Conservation (phyloP, 1,284 basidiomycete genomes). For the Athelia psychrophila region DNA sequence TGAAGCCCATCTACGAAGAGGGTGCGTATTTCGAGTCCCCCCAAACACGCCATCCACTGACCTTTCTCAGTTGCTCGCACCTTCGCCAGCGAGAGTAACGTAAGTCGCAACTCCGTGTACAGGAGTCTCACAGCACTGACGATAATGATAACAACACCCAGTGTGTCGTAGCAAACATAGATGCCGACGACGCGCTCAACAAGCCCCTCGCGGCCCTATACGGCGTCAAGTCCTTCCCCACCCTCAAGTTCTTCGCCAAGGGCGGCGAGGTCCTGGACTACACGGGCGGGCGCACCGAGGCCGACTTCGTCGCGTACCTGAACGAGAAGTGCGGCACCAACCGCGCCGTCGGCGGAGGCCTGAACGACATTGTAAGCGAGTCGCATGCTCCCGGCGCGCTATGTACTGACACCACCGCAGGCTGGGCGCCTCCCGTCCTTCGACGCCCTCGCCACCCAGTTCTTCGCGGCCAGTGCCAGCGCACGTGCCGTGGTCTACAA, state of each 20-base stretch:
- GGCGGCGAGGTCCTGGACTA: constrained; percentile 66
- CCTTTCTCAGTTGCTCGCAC: constrained; percentile 60
- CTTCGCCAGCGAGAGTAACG: constrained; percentile 77
- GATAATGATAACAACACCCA: too few species aligned
- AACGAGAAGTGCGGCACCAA: constrained; percentile 91
- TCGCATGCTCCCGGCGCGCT: too few species aligned
- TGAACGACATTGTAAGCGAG: constrained; percentile 70
- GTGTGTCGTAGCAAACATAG: constrained; percentile 88
- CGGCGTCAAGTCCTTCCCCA: constrained; percentile 79
- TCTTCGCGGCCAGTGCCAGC: constrained; percentile 62
- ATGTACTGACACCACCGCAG: too few species aligned
- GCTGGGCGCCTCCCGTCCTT: constrained; percentile 83
- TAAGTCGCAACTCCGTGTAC: constrained; percentile 30
- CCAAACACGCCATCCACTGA: background rate
- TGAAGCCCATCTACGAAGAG: constrained; percentile 88
- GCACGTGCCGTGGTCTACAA: constrained; percentile 61
- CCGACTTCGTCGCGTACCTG: constrained; percentile 68
- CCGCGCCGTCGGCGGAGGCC: constrained; percentile 77
- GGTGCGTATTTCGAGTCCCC: constrained; percentile 23
- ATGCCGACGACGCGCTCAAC: constrained; percentile 86
- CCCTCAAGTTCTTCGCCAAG: constrained; percentile 93
- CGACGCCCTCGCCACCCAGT: constrained; percentile 77
- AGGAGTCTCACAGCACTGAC: constrained; percentile 7
- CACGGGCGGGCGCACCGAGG: constrained; percentile 63
- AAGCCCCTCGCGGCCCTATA: constrained; percentile 73